Evolutionary conservation across 2,329 filamentous ascomycete genomes (phyloP), one percentile per base, ranked within the genome.

Genomic region (Fusarium decemcellulare): DNA sequence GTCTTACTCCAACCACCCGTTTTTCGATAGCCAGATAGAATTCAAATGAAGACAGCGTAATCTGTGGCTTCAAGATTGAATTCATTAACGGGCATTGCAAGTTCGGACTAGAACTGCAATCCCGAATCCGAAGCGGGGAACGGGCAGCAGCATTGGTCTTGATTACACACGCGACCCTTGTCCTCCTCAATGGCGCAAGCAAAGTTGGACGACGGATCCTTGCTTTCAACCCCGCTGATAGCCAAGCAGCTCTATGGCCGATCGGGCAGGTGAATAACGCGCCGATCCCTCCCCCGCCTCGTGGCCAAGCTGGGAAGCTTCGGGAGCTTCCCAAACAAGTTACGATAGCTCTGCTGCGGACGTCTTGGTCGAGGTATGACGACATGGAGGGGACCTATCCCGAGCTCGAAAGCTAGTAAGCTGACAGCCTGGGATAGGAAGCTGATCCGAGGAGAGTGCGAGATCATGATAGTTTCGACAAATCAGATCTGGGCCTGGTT

Each of bases 381-480:
- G 71, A 70, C 71, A 73, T 68, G 32, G 37, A 44, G 44, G 53
- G 23, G 30, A 58, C 54, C 39, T 67, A 59, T 68, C 59, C 37
- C 58, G 52, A 65, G 57, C 60, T 70, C 16, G 56, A 40, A 27
- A 36, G 37, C 32, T 52, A 34, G 71, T 70, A 68, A 68, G 71
- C 68, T 68, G 52, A 70, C 54, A 15, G 50, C 40, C 65, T 65
- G 14, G 56, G 60, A 61, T 53, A 37, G 70, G 58, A 70, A 72
- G 55, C 55, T 52, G 36, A 46, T 30, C 55, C 53, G 52, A 47
- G 40, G 44, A 32, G 11, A 46, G 34, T 46, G 34, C 42, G 43
- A 16, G 29, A 43, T 67, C 18, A 10, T 46, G 59, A 68, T 62
- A 29, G 6, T 39, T 30, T 29, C 7, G 46, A 42, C 70, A 65